phyloP scores from a whole-genome alignment of 1,284 basidiomycete genomes.

The Pseudozyma flocculosa region DNA sequence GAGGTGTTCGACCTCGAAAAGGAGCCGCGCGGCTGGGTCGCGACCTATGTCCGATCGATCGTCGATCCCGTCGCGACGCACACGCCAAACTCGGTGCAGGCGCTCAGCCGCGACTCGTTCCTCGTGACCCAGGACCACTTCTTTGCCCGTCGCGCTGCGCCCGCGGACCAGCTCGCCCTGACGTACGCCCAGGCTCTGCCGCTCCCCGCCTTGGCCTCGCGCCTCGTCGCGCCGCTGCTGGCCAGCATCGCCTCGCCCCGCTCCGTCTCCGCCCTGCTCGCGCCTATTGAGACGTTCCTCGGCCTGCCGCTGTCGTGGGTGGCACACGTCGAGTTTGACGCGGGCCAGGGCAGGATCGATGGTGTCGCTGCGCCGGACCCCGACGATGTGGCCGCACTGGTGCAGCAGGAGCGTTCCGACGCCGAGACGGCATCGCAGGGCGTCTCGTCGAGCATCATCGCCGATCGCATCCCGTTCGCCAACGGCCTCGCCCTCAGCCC shows the following conservation, averaged over 20 bases:
- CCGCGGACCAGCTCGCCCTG: not conserved
- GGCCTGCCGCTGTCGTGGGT: slow-evolving; percentile 67
- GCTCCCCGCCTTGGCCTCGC: not conserved
- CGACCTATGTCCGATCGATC: slow-evolving; percentile 8
- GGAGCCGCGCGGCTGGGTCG: slow-evolving; percentile 5
- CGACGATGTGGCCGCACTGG: not conserved
- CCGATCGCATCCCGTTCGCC: slow-evolving; percentile 66
- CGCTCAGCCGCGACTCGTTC: slow-evolving; percentile 67
- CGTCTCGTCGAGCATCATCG: slow-evolving; percentile 56
- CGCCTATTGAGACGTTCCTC: slow-evolving; percentile 64
- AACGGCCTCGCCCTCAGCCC: slow-evolving; percentile 69
- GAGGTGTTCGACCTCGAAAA: slow-evolving; percentile 20
- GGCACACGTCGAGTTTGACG: slow-evolving; percentile 24
- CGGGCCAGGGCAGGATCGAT: not conserved
- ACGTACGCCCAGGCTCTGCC: not conserved
- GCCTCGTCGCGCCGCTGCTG: not conserved
- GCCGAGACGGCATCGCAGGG: not conserved
- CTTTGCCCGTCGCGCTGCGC: slow-evolving; percentile 63
- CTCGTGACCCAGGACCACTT: slow-evolving; percentile 72
- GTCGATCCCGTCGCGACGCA: slow-evolving; percentile 29
- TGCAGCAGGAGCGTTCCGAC: not conserved
- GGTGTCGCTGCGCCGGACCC: too few relatives aligned
- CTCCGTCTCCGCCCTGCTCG: slow-evolving; percentile 45
- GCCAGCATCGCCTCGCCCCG: not conserved
- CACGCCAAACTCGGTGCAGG: slow-evolving; percentile 66